phyloP scores from a whole-genome alignment of 208 protist species.

The Trypanosoma congolense region DNA sequence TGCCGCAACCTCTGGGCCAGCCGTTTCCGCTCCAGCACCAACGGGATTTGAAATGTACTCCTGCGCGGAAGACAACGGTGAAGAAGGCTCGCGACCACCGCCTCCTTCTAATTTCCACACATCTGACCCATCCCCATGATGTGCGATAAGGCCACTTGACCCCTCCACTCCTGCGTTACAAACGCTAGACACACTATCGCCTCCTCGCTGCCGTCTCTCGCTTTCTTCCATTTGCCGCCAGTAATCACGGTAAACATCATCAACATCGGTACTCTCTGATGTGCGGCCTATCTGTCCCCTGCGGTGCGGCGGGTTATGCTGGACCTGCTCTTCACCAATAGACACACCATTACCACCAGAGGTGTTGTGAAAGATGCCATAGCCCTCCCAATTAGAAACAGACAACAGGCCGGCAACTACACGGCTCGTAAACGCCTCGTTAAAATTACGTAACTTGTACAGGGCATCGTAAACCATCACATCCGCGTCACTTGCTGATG shows the following conservation, averaged over 20 bases:
- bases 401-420: constrained; percentile 48
- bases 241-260: constrained; percentile 18
- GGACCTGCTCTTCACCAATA: not conserved
- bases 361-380: not conserved
- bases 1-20: not conserved
- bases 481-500: not conserved
- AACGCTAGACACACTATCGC: not conserved
- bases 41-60: not conserved
- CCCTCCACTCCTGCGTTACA: not conserved
- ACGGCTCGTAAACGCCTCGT: constrained; percentile 41
- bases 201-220: not conserved
- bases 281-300: too few relatives aligned
- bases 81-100: not conserved
- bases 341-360: not conserved
- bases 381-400: constrained; percentile 22
- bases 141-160: not conserved
- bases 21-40: not conserved
- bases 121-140: not conserved
- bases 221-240: constrained; percentile 16
- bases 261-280: too few relatives aligned
- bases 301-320: too few relatives aligned
- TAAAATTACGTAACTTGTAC: constrained; percentile 26
- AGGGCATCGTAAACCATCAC: constrained; percentile 22
- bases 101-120: not conserved
- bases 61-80: not conserved